Evolutionary conservation across 345 rosid genomes (phyloP).

Genomic region (Syzygium jambos): DNA sequence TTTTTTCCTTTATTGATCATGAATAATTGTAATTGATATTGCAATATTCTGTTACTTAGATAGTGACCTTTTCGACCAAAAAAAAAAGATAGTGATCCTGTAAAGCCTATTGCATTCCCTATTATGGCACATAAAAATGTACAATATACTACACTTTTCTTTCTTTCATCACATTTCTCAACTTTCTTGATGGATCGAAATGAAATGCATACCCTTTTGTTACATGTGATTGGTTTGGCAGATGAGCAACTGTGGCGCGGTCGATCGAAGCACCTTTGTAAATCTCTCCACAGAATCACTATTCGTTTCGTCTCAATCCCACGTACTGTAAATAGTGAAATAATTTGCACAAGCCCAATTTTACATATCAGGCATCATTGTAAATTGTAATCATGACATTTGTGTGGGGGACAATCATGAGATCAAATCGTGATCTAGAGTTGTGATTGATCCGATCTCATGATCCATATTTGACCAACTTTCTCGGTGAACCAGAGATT

Average conservation of each 20-base stretch:
- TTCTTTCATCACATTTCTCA: neutral
- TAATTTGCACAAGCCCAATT: no score
- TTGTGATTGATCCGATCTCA: neutral
- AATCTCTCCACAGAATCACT: neutral
- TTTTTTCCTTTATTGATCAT: neutral
- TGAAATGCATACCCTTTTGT: neutral
- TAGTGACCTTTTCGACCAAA: no score
- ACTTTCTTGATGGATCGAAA: neutral
- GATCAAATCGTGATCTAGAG: neutral
- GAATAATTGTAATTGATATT: neutral
- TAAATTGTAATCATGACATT: neutral
- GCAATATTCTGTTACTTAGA: neutral
- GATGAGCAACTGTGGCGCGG: neutral
- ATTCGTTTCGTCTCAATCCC: no score
- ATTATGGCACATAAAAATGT: neutral
- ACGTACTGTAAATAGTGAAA: no score
- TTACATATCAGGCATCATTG: no score
- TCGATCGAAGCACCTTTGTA: neutral
- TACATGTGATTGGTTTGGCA: no score
- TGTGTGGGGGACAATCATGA: neutral
- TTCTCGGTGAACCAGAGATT: neutral
- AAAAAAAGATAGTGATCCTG: neutral
- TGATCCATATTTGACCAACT: neutral
- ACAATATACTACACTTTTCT: neutral
- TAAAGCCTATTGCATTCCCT: neutral